Evolutionary conservation across 768 basidiomycete species (phyloP).

Genomic region (Inosperma sp.): DNA sequence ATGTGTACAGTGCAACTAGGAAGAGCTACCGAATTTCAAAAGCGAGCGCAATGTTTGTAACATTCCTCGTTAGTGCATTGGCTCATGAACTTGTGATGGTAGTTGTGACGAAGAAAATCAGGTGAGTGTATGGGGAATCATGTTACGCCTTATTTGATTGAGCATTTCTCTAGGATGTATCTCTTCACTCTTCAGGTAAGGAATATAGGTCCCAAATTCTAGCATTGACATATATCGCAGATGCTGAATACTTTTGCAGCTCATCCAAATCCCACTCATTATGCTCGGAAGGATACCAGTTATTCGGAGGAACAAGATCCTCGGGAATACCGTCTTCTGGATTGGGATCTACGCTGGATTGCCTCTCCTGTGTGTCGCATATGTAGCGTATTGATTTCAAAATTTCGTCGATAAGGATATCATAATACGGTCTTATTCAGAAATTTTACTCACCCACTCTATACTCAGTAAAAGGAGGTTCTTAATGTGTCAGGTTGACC

Average conservation of each 20-base stretch:
- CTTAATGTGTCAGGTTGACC: too few relatives aligned
- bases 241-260: conserved; percentile 37
- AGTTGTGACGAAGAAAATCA: conserved; percentile 87
- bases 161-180: conserved; percentile 56
- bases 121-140: too few relatives aligned
- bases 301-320: conserved; percentile 74
- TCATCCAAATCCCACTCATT: conserved; percentile 91
- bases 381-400: conserved; percentile 36
- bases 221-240: conserved; percentile 3
- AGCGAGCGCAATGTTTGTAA: conserved; percentile 82
- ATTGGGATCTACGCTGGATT: conserved; percentile 87
- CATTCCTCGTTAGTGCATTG: conserved; percentile 85
- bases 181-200: conserved; percentile 71
- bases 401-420: neutral
- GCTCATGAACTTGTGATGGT: conserved; percentile 97
- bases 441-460: too few relatives aligned
- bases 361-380: conserved; percentile 83
- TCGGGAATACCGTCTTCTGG: conserved; percentile 92
- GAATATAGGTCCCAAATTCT: conserved; percentile 1
- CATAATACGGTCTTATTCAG: too few relatives aligned
- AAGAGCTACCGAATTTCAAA: conserved; percentile 69
- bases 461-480: too few relatives aligned
- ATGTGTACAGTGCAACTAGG: conserved; percentile 91
- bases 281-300: conserved; percentile 68
- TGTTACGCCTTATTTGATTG: neutral